A percentile compares a stretch with the other conserved stretches of the same genome.
Evolutionary conservation across 2,329 filamentous ascomycete genomes (phyloP).

Genomic region (Fusarium globosum): DNA sequence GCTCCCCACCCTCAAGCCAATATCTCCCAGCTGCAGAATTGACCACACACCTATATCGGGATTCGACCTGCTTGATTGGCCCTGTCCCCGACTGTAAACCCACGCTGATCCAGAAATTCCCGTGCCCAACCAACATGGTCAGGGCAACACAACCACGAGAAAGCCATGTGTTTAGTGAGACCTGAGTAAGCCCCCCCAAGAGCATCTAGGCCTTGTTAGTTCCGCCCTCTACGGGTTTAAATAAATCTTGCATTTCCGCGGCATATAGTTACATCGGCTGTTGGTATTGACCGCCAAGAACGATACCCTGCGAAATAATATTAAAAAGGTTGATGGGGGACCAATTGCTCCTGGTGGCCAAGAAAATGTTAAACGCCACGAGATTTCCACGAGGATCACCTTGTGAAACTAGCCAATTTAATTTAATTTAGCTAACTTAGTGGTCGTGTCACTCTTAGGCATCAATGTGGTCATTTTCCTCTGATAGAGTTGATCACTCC

Average conservation of each 20-base stretch:
- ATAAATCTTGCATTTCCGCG: background rate
- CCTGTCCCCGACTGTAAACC: background rate
- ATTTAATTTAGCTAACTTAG: background rate
- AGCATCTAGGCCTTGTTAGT: background rate
- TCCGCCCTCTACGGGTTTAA: background rate
- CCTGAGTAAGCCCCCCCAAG: background rate
- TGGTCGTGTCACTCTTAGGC: background rate
- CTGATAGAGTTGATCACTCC: background rate
- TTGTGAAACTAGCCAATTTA: background rate
- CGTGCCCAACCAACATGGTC: background rate
- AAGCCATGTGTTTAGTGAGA: constrained; percentile 11
- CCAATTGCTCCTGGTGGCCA: background rate
- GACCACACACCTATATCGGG: background rate
- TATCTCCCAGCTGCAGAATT: background rate
- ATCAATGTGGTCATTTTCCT: background rate
- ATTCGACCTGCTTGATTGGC: background rate
- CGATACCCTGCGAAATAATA: too few relatives aligned
- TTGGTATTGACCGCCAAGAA: background rate
- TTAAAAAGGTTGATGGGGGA: background rate
- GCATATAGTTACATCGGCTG: background rate
- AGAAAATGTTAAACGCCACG: background rate
- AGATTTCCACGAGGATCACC: background rate
- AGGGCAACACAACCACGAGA: constrained; percentile 4
- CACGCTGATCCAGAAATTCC: background rate
- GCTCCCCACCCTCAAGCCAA: too few relatives aligned